Base-by-base conservation (phyloP, 202 grass and related monocot genomes). In the Dendrocalamus latiflorus region DNA sequence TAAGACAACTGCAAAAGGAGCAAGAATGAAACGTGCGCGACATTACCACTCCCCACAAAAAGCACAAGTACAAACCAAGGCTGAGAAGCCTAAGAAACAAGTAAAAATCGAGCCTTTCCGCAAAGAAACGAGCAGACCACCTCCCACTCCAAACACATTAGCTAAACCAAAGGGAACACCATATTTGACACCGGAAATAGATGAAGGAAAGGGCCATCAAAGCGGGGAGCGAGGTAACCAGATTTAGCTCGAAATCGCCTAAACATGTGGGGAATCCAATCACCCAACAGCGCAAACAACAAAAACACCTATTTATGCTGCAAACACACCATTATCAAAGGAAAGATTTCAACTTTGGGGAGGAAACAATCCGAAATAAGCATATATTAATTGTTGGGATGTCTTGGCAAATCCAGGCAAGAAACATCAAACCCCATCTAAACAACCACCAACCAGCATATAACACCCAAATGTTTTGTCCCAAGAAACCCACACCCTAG, bases 31-130 rank as follows among this genome's bases (percentile, higher is more conserved):
- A 43, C 63, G 33, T 16, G 53, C 4, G 43, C 12, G 22, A 68
- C 61, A 30, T n/a, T 43, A 62, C 4, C 8, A 69, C 17, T 47
- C 44, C 43, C 30, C 16, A 21, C 14, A 62, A 70, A 44, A 42
- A 76, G 12, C 33, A 24, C 57, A 28, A 28, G 24, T 12, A 62
- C 55, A 82, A 83, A 70, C 79, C 76, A 86, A 75, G 54, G 67
- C 43, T 53, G 21, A 82, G 37, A n/a, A 48, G 50, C 58, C 60
- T 78, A 89, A 60, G 25, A 73, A 79, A 63, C 62, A 25, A 68
- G 43, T 37, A 84, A 64, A 24, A 84, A 62, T 0, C 37, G 2
- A 79, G 20, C 64, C 5, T 63, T 76, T 50, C 69, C 55, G n/a
- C n/a, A 28, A 76, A 69, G 20, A 41, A 84, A 73, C 15, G 15